phyloP scores from a whole-genome alignment of 2,329 filamentous ascomycete species.

The Aureobasidium sp. region DNA sequence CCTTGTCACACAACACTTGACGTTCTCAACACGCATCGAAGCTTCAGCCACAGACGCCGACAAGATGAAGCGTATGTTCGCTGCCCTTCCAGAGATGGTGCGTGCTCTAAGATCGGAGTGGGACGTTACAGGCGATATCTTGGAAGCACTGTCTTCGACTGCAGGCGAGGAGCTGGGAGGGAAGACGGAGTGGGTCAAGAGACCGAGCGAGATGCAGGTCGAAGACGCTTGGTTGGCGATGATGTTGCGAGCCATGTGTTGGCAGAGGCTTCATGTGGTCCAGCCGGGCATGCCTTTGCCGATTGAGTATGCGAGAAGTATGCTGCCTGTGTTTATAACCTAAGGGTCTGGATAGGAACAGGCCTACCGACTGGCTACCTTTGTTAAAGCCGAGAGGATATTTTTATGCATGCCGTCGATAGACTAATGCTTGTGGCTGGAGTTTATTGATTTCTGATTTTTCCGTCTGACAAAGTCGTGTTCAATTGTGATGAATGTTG shows the following conservation, averaged over 20 bases:
- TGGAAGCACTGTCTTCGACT: background rate
- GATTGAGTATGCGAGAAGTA: slow-evolving; percentile 2
- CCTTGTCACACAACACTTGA: background rate
- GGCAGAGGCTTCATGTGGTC: slow-evolving; percentile 8
- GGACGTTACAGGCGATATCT: background rate
- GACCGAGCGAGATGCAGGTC: background rate
- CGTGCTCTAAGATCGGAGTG: background rate
- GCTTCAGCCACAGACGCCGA: background rate
- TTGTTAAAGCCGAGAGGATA: background rate
- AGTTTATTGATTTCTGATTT: background rate
- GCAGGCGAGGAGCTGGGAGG: background rate
- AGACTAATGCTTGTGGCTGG: background rate
- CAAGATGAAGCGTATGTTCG: slow-evolving; percentile 9
- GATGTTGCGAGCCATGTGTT: slow-evolving; percentile 10
- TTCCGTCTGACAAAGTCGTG: background rate
- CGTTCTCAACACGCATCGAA: background rate
- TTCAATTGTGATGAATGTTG: background rate
- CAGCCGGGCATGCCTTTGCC: slow-evolving; percentile 4
- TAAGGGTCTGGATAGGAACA: background rate
- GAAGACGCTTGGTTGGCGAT: slow-evolving; percentile 11
- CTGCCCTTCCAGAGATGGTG: background rate
- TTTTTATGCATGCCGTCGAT: background rate
- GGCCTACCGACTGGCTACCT: background rate
- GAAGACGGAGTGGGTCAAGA: background rate
- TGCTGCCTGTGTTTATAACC: slow-evolving; percentile 7